A percentile compares a stretch with the other conserved stretches of the same genome.
phyloP scores from a whole-genome alignment of 1,284 basidiomycete genomes.

The Naganishia liquefaciens region DNA sequence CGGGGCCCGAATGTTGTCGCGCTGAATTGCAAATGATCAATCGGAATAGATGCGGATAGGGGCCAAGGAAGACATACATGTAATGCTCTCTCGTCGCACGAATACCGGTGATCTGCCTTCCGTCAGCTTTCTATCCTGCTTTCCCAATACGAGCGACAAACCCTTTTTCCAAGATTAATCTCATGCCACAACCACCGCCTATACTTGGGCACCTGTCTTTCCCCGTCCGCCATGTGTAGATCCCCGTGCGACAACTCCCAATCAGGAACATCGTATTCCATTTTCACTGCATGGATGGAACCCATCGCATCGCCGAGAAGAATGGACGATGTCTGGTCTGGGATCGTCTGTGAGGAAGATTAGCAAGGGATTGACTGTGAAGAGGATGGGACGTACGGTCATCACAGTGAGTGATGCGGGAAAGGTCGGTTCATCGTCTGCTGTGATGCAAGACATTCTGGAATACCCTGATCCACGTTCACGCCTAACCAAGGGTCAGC shows the following conservation, averaged over 20 bases:
- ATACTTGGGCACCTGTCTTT: constrained; percentile 7
- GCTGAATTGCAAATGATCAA: constrained; percentile 3
- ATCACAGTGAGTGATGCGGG: constrained; percentile 12
- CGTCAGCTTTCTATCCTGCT: not conserved
- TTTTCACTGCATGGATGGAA: constrained; percentile 28
- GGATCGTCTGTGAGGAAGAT: constrained; percentile 1
- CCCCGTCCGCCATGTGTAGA: not conserved
- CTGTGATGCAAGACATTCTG: constrained; percentile 13
- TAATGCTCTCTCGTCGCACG: constrained; percentile 20
- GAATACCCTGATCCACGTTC: constrained; percentile 14
- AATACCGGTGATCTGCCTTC: constrained; percentile 10
- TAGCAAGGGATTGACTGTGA: not conserved
- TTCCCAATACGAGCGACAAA: not conserved
- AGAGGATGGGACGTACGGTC: not conserved
- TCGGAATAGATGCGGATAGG: not conserved
- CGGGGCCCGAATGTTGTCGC: constrained; percentile 31
- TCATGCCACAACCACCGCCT: constrained; percentile 32
- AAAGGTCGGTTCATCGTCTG: constrained; percentile 20
- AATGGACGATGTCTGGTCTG: constrained; percentile 11
- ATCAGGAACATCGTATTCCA: constrained; percentile 27
- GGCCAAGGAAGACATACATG: not conserved
- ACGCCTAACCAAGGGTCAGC: not conserved
- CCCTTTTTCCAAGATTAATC: constrained; percentile 30
- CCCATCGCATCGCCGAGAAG: constrained; percentile 25
- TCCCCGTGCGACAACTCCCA: constrained; percentile 12